phyloP scores from a whole-genome alignment of 2,329 filamentous ascomycete species.

The Beauveria scarabaeidicola region DNA sequence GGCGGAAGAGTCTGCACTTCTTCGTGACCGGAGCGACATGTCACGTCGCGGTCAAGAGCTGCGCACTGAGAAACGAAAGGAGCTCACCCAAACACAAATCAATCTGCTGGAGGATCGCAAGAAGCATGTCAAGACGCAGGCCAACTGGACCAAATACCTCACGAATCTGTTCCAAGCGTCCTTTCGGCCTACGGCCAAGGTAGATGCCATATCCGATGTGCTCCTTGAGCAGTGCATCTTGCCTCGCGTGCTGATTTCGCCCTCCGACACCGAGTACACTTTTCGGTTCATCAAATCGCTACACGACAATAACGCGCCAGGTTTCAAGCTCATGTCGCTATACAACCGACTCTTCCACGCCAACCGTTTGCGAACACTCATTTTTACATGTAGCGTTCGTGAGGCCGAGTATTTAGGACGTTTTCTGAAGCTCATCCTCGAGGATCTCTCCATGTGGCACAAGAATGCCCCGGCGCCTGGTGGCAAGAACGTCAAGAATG shows the following conservation, averaged over 20 bases:
- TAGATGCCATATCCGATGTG: slow-evolving; percentile 61
- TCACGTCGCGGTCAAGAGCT: slow-evolving; percentile 58
- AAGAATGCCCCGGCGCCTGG: slow-evolving; percentile 52
- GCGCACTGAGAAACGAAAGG: slow-evolving; percentile 55
- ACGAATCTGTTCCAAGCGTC: slow-evolving; percentile 69
- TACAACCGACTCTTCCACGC: slow-evolving; percentile 79
- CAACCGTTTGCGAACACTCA: slow-evolving; percentile 69
- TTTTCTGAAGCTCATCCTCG: slow-evolving; percentile 74
- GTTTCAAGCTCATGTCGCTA: slow-evolving; percentile 78
- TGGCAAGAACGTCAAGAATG: slow-evolving; percentile 28
- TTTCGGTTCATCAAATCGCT: slow-evolving; percentile 82
- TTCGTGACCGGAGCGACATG: slow-evolving; percentile 65
- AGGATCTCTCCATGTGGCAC: slow-evolving; percentile 80
- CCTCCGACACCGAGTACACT: slow-evolving; percentile 80
- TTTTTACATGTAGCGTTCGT: slow-evolving; percentile 82
- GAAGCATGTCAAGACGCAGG: slow-evolving; percentile 57
- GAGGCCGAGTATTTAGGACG: slow-evolving; percentile 91
- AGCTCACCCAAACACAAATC: slow-evolving; percentile 59
- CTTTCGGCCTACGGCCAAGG: slow-evolving; percentile 61
- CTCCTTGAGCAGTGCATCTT: slow-evolving; percentile 86
- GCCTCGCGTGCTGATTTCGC: slow-evolving; percentile 76
- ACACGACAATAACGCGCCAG: slow-evolving; percentile 73
- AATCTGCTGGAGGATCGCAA: slow-evolving; percentile 66
- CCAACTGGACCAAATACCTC: slow-evolving; percentile 59
- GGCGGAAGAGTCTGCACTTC: slow-evolving; percentile 57